Conservation (phyloP, 257 asterid genomes). For the Nicotiana knightiana region DNA sequence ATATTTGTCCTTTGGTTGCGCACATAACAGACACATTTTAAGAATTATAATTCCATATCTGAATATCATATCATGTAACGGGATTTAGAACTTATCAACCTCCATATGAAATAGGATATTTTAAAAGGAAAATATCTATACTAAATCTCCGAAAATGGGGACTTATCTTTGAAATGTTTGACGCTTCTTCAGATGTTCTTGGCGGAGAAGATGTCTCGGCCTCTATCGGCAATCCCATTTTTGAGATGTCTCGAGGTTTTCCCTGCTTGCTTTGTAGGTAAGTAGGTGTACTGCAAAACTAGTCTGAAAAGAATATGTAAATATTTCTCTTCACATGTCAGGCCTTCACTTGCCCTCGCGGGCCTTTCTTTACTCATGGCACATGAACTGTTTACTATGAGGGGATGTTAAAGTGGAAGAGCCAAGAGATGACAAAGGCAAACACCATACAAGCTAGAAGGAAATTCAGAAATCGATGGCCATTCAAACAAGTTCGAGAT, state of each 20-base stretch:
- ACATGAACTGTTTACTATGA: slow-evolving; percentile 25
- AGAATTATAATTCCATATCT: not conserved
- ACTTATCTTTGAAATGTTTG: not conserved
- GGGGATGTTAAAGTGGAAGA: slow-evolving; percentile 77
- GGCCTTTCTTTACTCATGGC: not conserved
- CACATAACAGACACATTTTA: not conserved
- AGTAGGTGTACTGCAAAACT: not conserved
- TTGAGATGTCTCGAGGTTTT: not conserved
- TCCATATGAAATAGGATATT: not conserved
- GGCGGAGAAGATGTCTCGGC: not conserved
- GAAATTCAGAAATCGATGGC: slow-evolving; percentile 66
- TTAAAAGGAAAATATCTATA: not conserved
- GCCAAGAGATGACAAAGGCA: slow-evolving; percentile 90
- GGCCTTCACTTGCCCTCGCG: not conserved
- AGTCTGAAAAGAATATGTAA: not conserved
- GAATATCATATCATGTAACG: not conserved
- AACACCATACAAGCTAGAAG: slow-evolving; percentile 84
- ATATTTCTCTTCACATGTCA: not conserved
- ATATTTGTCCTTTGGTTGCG: not conserved
- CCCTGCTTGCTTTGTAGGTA: not conserved
- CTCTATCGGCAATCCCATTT: not conserved
- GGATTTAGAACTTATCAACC: not conserved
- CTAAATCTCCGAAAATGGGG: not conserved
- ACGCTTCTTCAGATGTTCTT: not conserved
- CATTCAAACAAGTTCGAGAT: slow-evolving; percentile 46